Percentiles rank a stretch among this genome's conserved stretches.
phyloP scores from a whole-genome alignment of 805 yeast species.

The Ogataea paraovalis region DNA sequence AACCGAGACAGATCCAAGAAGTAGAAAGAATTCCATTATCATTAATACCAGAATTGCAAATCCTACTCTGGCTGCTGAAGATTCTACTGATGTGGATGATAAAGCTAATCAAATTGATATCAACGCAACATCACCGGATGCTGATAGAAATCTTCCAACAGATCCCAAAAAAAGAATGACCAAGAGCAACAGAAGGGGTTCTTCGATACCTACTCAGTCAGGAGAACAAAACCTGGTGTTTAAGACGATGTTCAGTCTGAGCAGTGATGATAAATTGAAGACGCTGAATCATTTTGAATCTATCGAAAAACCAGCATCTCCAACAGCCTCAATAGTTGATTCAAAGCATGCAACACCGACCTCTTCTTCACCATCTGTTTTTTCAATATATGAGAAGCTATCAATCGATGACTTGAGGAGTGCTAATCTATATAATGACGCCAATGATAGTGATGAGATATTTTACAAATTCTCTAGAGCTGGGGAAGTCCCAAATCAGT shows the following conservation, averaged over 20 bases:
- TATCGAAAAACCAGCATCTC: neutral
- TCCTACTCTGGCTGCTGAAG: constrained; percentile 27
- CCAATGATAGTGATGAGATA: neutral
- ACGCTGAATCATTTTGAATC: too few species aligned
- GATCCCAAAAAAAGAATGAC: neutral
- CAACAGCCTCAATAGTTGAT: neutral
- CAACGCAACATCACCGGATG: too few species aligned
- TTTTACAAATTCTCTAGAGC: too few species aligned
- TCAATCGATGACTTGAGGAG: neutral
- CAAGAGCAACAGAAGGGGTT: too few species aligned
- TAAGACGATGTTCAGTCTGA: neutral
- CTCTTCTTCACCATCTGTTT: neutral
- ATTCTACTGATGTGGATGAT: neutral
- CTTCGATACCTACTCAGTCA: too few species aligned
- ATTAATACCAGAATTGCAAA: constrained; percentile 32
- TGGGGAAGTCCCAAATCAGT: too few species aligned
- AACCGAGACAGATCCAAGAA: constrained; percentile 12
- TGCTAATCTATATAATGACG: too few species aligned
- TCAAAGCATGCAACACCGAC: neutral
- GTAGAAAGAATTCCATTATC: constrained; percentile 21
- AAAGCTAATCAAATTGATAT: constrained; percentile 5
- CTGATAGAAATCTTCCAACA: neutral
- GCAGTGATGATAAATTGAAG: too few species aligned
- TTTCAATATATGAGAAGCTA: neutral
- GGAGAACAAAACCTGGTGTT: neutral